These are phyloP conservation scores for Rhodotorula paludigena DNA, from an alignment of 768 basidiomycete species.

Conservation along the genomic window DNA sequence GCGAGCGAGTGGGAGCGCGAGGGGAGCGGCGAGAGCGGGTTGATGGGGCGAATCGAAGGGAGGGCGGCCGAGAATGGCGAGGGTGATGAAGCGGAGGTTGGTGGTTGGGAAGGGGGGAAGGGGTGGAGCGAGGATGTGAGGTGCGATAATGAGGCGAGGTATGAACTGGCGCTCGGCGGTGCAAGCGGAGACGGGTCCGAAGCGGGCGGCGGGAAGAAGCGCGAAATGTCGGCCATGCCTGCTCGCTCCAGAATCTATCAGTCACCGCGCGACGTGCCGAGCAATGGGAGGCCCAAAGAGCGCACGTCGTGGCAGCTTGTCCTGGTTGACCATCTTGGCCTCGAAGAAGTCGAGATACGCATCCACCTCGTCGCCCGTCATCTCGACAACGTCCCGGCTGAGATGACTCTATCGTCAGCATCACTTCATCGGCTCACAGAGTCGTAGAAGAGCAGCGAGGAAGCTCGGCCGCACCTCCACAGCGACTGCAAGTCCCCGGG, in stretches of 20 bases:
- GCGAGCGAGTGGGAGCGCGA: no score
- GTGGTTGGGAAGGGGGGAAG: no score
- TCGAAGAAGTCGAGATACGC: slow-evolving; percentile 36
- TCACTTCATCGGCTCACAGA: no score
- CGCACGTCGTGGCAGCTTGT: slow-evolving; percentile 3
- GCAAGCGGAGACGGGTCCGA: background rate
- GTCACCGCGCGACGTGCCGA: background rate
- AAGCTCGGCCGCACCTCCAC: slow-evolving; percentile 11
- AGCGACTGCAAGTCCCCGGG: background rate
- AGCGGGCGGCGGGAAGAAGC: slow-evolving; percentile 13
- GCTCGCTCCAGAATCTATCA: no score
- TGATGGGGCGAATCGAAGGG: background rate
- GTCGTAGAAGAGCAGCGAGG: background rate
- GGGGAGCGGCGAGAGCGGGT: background rate
- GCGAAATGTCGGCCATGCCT: slow-evolving; percentile 14
- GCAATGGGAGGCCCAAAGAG: background rate
- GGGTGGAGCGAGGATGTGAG: no score
- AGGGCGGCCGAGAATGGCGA: no score
- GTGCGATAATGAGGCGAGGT: no score
- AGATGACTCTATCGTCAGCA: rapidly evolving
- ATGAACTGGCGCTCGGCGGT: no score
- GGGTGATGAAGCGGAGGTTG: background rate
- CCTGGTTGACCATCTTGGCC: slow-evolving; percentile 9
- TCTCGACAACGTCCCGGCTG: slow-evolving; percentile 7
- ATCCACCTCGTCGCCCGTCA: slow-evolving; percentile 18